Base-by-base conservation (phyloP, 2,329 filamentous ascomycete genomes). In the Neofusicoccum kwambonambiense region DNA sequence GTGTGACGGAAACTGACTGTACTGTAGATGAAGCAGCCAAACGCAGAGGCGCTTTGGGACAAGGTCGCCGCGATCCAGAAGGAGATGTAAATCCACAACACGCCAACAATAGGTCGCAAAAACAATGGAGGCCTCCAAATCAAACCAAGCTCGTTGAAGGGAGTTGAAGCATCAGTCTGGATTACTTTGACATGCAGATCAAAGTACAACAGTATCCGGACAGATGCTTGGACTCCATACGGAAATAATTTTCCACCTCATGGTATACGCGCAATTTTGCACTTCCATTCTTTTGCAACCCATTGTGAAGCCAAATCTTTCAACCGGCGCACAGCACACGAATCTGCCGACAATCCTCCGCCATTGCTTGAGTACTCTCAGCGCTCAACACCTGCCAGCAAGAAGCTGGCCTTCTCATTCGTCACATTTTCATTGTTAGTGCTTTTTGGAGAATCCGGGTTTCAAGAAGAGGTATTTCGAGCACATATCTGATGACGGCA, bases 31-130 rank as follows among this genome's bases (percentile, higher is more conserved):
- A 80, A 71, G 77, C 71, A 73, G 62, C 69, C 81, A 41, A 75
- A 77, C 49, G 77, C 82, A 19, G 76, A 78, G 57, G 81, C 83
- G 65, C 75, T 84, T 19, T 83, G 81, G 69, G 74, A 77, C 37
- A 76, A 77, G 62, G 78, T 84, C 64, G 68, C 69, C 15, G 76
- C 77, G 42, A 66, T 83, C 22, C 76, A 80, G 69, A 67, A 75
- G 63, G 69, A 72, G 34, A 75, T 81, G 73, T 80, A 57, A 35
- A 35, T 15, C 8, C 42, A n/a, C 3, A 15, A 12, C 11, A 13
- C 11, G 6, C 12, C 22, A 19, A 19, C 34, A 13, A 7, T 15
- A 44, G n/a, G 12, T 9, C 22, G 5, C 12, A 6, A 27, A 22
- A 17, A 9, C 35, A 7, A 41, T 17, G 11, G 27, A 31, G 27